These are phyloP conservation scores for Isatis tinctoria DNA, from an alignment of 345 rosid genomes.

Conservation along the genomic window DNA sequence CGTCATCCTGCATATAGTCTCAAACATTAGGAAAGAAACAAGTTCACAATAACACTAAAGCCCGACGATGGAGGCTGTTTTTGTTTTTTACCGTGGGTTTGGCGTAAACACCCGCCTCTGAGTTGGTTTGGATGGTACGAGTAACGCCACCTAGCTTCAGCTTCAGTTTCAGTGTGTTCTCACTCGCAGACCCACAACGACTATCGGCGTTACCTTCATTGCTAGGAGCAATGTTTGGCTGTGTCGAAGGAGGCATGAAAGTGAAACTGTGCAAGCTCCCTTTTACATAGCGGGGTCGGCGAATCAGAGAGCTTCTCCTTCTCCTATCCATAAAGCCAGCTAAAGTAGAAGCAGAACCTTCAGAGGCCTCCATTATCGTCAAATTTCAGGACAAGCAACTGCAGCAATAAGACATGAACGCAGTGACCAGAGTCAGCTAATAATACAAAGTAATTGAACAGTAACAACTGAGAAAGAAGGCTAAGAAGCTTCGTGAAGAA, in stretches of 20 bases:
- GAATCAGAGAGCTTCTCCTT: slow-evolving; percentile 49
- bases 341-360: slow-evolving; percentile 28
- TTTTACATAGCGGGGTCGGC: slow-evolving; percentile 41
- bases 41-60: background rate
- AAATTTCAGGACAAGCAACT: background rate
- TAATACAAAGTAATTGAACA: background rate
- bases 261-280: slow-evolving; percentile 20
- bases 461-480: background rate
- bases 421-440: background rate
- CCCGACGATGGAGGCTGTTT: too few species aligned
- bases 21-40: background rate
- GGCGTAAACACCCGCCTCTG: slow-evolving; percentile 16
- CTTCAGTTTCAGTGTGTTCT: slow-evolving; percentile 58
- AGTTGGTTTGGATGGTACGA: slow-evolving; percentile 46
- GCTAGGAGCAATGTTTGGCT: slow-evolving; percentile 24
- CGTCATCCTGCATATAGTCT: slow-evolving; percentile 35
- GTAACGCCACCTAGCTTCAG: slow-evolving; percentile 59
- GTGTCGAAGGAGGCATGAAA: slow-evolving; percentile 31
- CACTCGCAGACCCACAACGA: slow-evolving; percentile 32
- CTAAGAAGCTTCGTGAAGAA: background rate
- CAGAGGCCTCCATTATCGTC: slow-evolving; percentile 44
- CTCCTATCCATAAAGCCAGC: slow-evolving; percentile 37
- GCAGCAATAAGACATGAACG: background rate
- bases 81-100: slow-evolving; percentile 18
- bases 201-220: slow-evolving; percentile 34